phyloP scores from a whole-genome alignment of 768 basidiomycete species.

The Amanita brunnescens region DNA sequence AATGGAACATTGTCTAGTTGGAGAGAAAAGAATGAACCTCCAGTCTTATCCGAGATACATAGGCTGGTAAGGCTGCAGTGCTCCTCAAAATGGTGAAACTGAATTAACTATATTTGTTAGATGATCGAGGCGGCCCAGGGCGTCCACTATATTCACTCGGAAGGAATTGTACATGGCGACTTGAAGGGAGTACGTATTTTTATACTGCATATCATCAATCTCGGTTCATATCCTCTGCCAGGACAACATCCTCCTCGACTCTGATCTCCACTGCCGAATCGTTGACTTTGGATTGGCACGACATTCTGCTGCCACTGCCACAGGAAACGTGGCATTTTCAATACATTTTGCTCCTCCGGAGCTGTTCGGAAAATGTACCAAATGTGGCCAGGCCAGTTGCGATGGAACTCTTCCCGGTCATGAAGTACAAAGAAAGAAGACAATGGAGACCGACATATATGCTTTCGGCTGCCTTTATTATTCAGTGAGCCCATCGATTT shows the following conservation, averaged over 20 bases:
- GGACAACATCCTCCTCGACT: neutral
- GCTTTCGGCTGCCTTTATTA: conserved; percentile 4
- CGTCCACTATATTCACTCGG: conserved; percentile 1
- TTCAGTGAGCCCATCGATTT: neutral
- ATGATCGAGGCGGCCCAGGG: neutral
- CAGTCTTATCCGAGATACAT: neutral
- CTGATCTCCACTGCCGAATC: neutral
- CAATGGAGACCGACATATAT: neutral
- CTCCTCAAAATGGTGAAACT: too few relatives aligned
- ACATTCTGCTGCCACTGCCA: neutral
- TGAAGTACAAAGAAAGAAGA: neutral
- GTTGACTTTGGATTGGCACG: conserved; percentile 1
- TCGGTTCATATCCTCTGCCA: neutral
- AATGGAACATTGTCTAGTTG: conserved; percentile 1
- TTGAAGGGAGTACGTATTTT: neutral
- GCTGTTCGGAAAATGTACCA: neutral
- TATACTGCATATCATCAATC: neutral
- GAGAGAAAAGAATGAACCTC: neutral
- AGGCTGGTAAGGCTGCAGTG: neutral
- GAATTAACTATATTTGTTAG: neutral
- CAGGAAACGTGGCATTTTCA: neutral
- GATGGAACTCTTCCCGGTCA: neutral
- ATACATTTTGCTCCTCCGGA: neutral
- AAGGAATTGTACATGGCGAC: conserved; percentile 2
- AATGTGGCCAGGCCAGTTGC: neutral